Base-by-base conservation (phyloP, 495 filamentous ascomycete genomes). In the Letharia columbiana region DNA sequence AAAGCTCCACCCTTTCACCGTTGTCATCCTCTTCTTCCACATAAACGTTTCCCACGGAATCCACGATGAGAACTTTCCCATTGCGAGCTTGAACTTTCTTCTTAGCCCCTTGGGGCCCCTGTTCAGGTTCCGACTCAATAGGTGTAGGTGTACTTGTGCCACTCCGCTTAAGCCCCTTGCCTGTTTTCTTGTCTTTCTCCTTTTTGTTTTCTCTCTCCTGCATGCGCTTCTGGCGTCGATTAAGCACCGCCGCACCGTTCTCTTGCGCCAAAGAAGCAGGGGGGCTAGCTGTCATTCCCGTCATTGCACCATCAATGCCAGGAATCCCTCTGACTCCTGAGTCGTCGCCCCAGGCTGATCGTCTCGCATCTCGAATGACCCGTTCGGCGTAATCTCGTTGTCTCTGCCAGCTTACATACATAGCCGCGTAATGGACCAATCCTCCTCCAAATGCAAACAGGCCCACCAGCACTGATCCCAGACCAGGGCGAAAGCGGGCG, bases 1-100 rank as follows among this genome's bases (percentile, higher is more conserved):
- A 75, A 73, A 85, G 95, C 73, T 98, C 92, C 61, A 87, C 82
- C 17, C 81, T 83, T 37, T 90, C 84, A 45, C 94, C 95, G 10
- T 96, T 89, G 71, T 93, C 91, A 40, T 88, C 88, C 70, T 89
- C 86, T 68, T 96, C 90, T 72, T 97, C 91, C 18, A 98, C 79
- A 75, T 88, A 98, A 35, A 98, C 94, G 73, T 95, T 91, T 10
- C 94, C 94, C 23, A 86, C 78, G 0, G 89, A 89, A 76, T 98
- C 94, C 10, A 98, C 94, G 67, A 98, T 88, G 49, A 98, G 75
- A 0, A 94, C 81, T 77, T 98, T 98, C 52, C 94, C 94, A 73
- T 98, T 98, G 80, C 96, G 89, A 3, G 92, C 92, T 37, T 91
- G 83, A 28, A 98, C 89, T 15, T 86, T 78, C 82, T 91, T 93